Conservation (phyloP, 106 monocot species). For the Platanthera guangdongensis region DNA sequence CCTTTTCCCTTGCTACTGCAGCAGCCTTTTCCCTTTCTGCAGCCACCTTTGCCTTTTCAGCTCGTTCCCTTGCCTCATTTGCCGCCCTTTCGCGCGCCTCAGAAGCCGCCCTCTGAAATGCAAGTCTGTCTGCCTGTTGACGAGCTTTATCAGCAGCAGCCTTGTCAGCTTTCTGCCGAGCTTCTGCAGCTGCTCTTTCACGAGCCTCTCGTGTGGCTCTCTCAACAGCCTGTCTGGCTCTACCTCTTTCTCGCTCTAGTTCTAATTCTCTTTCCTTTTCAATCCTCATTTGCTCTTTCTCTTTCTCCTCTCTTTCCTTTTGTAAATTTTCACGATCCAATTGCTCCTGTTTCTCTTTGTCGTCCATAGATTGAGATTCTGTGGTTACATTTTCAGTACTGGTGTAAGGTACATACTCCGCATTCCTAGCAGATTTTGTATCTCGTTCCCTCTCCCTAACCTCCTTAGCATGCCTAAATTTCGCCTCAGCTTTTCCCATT, state of each 20-base stretch:
- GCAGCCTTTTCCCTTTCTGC: constrained; percentile 33
- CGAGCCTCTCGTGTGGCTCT: constrained; percentile 81
- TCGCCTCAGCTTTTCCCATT: constrained; percentile 70
- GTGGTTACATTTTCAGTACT: constrained; percentile 26
- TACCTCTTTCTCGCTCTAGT: constrained; percentile 53
- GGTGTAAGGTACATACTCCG: constrained; percentile 29
- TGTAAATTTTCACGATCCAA: constrained; percentile 40
- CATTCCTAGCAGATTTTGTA: constrained; percentile 32
- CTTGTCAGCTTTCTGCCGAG: constrained; percentile 54
- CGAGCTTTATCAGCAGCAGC: constrained; percentile 47
- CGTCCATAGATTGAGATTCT: constrained; percentile 21
- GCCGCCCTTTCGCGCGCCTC: constrained; percentile 73
- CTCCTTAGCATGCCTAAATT: constrained; percentile 81
- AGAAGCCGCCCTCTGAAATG: constrained; percentile 49
- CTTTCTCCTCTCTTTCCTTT: constrained; percentile 67
- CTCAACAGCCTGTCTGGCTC: constrained; percentile 57
- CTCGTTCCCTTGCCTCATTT: constrained; percentile 36
- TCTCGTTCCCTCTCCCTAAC: constrained; percentile 73
- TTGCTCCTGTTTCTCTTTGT: constrained; percentile 41
- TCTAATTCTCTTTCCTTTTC: constrained; percentile 50
- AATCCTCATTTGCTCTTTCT: constrained; percentile 49
- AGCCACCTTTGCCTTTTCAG: constrained; percentile 30
- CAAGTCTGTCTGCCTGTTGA: constrained; percentile 49
- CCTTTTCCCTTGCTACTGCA: constrained; percentile 25
- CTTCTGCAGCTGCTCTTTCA: constrained; percentile 86